Base-by-base conservation (phyloP, 306 rosid species). In the Prunus padus region DNA sequence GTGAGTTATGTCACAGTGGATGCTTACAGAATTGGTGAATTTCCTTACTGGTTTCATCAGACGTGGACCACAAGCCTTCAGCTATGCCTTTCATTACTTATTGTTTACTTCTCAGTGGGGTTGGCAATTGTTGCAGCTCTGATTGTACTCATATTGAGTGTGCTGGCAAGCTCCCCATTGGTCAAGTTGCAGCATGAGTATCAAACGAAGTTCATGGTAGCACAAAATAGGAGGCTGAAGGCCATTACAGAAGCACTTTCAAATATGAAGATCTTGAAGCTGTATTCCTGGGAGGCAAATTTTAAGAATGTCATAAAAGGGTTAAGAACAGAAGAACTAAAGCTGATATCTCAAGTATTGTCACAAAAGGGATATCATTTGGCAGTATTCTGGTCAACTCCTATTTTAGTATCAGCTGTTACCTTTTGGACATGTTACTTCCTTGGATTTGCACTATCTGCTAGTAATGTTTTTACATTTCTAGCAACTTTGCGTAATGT, bases 261-360 rank as follows among this genome's bases (percentile, higher is more conserved):
- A 49, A 81, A 76, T 67, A 76, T 81, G 78, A 81, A 81, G 73
- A 68, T 81, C 14, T 65, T 81, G 42, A 81, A 81, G 81, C 57
- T 81, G 65, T 76, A 81, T 15, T 68, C 84, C 4, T 81, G 81
- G 84, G 84, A 76, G 74, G 76, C 57, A 54, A 76, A 71, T n/a
- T 81, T 81, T 61, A 71, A 76, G 51, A 65, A 18, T 5, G 59
- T 71, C 62, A 63, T 76, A 20, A 52, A 76, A 72, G 51, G 40
- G 18, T 49, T 71, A 23, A 71, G 84, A 54, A 42, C 74, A 46
- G 81, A 81, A 22, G 84, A 81, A 50, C 46, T 57, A 4, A n/a
- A 71, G 8, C 65, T 74, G 77, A 65, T 76, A 19, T 40, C 66
- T 5, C 40, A 67, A 65, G 65, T 65, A 6, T 46, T 76, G 69